Evolutionary conservation across 768 basidiomycete species (phyloP).

Genomic region (Phanerochaete carnosa): DNA sequence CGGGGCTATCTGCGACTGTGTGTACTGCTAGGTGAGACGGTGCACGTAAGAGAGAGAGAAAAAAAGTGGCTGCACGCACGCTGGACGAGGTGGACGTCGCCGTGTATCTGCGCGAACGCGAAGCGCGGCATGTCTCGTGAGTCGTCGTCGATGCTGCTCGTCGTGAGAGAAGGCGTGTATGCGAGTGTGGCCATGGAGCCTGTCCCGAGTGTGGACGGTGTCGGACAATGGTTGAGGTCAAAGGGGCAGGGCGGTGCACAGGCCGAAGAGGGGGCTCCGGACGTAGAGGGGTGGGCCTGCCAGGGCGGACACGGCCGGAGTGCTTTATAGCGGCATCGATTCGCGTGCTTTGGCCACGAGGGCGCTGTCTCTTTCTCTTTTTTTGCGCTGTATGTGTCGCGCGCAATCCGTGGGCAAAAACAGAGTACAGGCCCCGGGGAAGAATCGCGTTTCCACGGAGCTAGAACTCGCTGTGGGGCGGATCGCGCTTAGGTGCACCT

Average conservation of each 20-base stretch:
- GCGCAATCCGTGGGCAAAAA: neutral
- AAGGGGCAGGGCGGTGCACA: neutral
- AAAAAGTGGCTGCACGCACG: slow-evolving; percentile 15
- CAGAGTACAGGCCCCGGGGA: neutral
- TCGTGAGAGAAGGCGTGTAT: neutral
- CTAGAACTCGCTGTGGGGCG: neutral
- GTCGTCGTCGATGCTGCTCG: neutral
- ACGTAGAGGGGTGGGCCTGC: neutral
- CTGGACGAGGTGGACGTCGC: slow-evolving; percentile 26
- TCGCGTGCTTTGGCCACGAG: neutral
- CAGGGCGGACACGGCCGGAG: neutral
- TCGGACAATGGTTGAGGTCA: neutral
- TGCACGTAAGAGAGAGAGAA: neutral
- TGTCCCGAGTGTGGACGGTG: neutral
- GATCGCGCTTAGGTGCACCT: neutral
- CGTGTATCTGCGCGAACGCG: slow-evolving; percentile 26
- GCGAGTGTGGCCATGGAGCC: neutral
- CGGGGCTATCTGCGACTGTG: slow-evolving; percentile 24
- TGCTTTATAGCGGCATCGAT: neutral
- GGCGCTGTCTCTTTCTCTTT: neutral
- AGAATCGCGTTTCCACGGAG: neutral
- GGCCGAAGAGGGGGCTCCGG: neutral
- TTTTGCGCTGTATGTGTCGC: neutral
- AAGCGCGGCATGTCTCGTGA: slow-evolving; percentile 9
- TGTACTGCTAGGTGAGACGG: neutral